Evolutionary conservation across 2,329 filamentous ascomycete species (phyloP).

Genomic region (Xylariaceae sp.): DNA sequence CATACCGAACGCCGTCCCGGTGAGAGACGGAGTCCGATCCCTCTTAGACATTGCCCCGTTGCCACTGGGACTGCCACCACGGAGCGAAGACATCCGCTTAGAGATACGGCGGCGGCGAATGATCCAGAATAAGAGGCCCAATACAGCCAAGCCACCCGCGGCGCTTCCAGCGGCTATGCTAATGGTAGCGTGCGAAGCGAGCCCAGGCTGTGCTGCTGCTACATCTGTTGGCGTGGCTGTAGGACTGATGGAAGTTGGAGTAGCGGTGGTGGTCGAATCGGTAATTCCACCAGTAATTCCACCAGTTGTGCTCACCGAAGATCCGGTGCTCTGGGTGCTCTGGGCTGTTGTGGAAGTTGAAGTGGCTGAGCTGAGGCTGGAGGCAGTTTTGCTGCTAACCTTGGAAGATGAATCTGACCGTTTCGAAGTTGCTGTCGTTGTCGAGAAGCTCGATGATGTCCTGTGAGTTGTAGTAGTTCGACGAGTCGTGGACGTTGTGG

Average conservation of each 20-base stretch:
- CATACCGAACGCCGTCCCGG: slow-evolving; percentile 11
- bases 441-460: too few species aligned
- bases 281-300: background rate
- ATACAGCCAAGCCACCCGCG: slow-evolving; percentile 12
- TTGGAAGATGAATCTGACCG: background rate
- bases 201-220: background rate
- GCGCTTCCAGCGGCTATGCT: slow-evolving; percentile 19
- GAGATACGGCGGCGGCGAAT: slow-evolving; percentile 22
- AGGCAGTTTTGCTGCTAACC: background rate
- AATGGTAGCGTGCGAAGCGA: slow-evolving; percentile 12
- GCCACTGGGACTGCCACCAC: slow-evolving; percentile 5
- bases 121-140: slow-evolving; percentile 19
- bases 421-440: slow-evolving; percentile 1
- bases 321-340: too few species aligned
- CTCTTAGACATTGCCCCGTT: slow-evolving; percentile 11
- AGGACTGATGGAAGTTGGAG: slow-evolving; percentile 1
- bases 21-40: slow-evolving; percentile 4
- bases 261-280: slow-evolving; percentile 6
- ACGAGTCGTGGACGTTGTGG: too few species aligned
- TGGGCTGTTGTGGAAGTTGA: slow-evolving; percentile 1
- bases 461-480: too few species aligned
- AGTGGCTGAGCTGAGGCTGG: slow-evolving; percentile 2
- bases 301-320: background rate
- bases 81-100: slow-evolving; percentile 18
- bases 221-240: background rate